Percentiles rank a stretch among this genome's conserved stretches.
Conservation (phyloP, 1,284 basidiomycete species). For the Hemileccinum hortonii region DNA sequence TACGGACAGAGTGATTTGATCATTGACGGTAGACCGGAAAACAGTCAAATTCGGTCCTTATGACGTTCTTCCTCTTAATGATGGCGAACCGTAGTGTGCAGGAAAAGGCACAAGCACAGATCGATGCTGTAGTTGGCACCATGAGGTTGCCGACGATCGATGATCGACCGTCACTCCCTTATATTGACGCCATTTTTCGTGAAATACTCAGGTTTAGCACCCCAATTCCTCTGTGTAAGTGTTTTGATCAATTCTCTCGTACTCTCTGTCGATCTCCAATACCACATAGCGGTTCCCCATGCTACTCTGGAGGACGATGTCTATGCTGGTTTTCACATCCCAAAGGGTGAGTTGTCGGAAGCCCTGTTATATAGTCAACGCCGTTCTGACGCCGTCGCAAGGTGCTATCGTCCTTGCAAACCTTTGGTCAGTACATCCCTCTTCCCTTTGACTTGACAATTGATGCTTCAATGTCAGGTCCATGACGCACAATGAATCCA, state of each 20-base stretch:
- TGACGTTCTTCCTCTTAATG: slow-evolving; percentile 20
- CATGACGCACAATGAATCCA: slow-evolving; percentile 15
- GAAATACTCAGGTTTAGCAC: slow-evolving; percentile 10
- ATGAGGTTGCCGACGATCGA: slow-evolving; percentile 10
- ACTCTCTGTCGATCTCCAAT: background rate
- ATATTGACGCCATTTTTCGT: slow-evolving; percentile 16
- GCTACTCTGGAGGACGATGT: slow-evolving; percentile 21
- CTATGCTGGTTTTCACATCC: slow-evolving; percentile 13
- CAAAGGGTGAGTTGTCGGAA: slow-evolving; percentile 7
- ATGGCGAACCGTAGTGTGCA: slow-evolving; percentile 6
- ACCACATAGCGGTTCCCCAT: slow-evolving; percentile 22
- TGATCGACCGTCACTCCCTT: slow-evolving; percentile 18
- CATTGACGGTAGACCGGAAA: background rate
- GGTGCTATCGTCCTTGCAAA: slow-evolving; percentile 15
- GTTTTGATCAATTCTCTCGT: background rate
- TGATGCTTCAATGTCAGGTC: slow-evolving; percentile 2
- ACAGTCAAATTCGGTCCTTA: slow-evolving; percentile 9
- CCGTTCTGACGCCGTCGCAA: background rate
- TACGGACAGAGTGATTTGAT: background rate
- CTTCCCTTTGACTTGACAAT: background rate
- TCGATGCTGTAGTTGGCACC: slow-evolving; percentile 1
- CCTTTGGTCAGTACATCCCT: slow-evolving; percentile 8
- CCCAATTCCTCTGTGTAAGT: slow-evolving; percentile 4
- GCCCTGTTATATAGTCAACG: no score
- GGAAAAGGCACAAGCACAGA: no score